Conservation (phyloP, 768 basidiomycete genomes). For the Russula sp. region DNA sequence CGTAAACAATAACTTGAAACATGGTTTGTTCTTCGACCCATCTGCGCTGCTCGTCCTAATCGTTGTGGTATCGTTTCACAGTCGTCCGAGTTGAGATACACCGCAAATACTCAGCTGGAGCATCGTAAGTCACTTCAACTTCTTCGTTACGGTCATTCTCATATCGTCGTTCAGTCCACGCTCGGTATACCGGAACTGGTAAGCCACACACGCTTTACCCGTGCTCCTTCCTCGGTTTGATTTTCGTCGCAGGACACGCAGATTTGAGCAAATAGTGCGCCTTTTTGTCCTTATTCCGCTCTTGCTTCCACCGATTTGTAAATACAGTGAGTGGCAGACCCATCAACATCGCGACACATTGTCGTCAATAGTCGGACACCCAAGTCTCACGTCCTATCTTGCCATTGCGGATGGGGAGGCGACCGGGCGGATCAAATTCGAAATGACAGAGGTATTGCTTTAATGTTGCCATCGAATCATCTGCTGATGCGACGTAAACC, state of each 20-base stretch:
- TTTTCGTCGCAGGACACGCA: slow-evolving; percentile 70
- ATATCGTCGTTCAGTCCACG: slow-evolving; percentile 64
- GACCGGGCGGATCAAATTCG: slow-evolving; percentile 85
- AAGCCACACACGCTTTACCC: slow-evolving; percentile 35
- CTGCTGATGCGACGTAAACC: neutral
- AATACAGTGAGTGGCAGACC: slow-evolving; percentile 87
- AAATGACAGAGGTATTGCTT: slow-evolving; percentile 85
- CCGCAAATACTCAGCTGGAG: slow-evolving; percentile 93
- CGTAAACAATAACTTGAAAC: slow-evolving; percentile 16
- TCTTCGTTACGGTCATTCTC: slow-evolving; percentile 19
- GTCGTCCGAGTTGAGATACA: slow-evolving; percentile 93
- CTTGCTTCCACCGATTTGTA: slow-evolving; percentile 19
- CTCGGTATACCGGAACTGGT: slow-evolving; percentile 95
- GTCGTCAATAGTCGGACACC: slow-evolving; percentile 88
- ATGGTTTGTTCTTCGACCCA: slow-evolving; percentile 29
- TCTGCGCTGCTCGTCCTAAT: slow-evolving; percentile 11
- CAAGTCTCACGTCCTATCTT: slow-evolving; percentile 79
- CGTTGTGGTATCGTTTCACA: slow-evolving; percentile 34
- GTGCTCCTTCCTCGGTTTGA: slow-evolving; percentile 20
- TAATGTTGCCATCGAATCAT: neutral
- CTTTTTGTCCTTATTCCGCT: slow-evolving; percentile 1
- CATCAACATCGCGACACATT: slow-evolving; percentile 97
- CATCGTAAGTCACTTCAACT: slow-evolving; percentile 62
- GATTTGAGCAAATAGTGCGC: slow-evolving; percentile 93
- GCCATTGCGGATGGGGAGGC: slow-evolving; percentile 93